phyloP scores from a whole-genome alignment of 2,329 filamentous ascomycete species.

The Trichoderma sp. region DNA sequence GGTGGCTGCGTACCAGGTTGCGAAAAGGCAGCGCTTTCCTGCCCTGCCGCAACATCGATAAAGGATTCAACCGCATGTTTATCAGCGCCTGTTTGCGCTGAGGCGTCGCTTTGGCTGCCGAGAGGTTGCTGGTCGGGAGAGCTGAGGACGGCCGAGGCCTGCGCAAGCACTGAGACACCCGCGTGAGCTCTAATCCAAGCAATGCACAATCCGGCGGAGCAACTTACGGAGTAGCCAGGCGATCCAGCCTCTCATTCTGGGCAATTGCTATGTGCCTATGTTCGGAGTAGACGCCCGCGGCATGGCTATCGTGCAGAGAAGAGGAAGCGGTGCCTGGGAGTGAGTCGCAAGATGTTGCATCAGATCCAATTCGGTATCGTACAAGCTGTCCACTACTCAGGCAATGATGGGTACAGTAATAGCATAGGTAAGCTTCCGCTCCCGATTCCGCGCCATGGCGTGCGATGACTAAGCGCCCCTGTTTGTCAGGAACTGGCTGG shows the following conservation, averaged over 20 bases:
- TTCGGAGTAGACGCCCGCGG: slow-evolving; percentile 24
- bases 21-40: slow-evolving; percentile 27
- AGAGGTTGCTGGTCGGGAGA: slow-evolving; percentile 41
- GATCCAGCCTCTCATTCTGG: slow-evolving; percentile 41
- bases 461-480: neutral
- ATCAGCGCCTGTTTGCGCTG: slow-evolving; percentile 29
- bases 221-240: slow-evolving; percentile 44
- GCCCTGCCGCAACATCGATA: slow-evolving; percentile 31
- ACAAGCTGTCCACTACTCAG: slow-evolving; percentile 22
- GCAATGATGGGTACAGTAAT: neutral
- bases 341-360: slow-evolving; percentile 10
- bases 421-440: slow-evolving; percentile 8
- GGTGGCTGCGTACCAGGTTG: slow-evolving; percentile 38
- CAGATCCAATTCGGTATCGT: slow-evolving; percentile 8
- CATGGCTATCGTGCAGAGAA: slow-evolving; percentile 27
- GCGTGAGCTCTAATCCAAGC: slow-evolving; percentile 25
- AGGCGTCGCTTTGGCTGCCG: slow-evolving; percentile 31
- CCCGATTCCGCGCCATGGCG: neutral
- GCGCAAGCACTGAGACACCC: slow-evolving; percentile 43
- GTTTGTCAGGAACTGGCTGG: slow-evolving; percentile 3
- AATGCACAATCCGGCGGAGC: slow-evolving; percentile 3
- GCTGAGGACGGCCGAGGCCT: slow-evolving; percentile 38
- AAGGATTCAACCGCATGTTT: slow-evolving; percentile 34
- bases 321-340: neutral
- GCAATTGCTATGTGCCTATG: slow-evolving; percentile 35